Conservation (phyloP, 2,329 filamentous ascomycete genomes). For the Cytospora mali region DNA sequence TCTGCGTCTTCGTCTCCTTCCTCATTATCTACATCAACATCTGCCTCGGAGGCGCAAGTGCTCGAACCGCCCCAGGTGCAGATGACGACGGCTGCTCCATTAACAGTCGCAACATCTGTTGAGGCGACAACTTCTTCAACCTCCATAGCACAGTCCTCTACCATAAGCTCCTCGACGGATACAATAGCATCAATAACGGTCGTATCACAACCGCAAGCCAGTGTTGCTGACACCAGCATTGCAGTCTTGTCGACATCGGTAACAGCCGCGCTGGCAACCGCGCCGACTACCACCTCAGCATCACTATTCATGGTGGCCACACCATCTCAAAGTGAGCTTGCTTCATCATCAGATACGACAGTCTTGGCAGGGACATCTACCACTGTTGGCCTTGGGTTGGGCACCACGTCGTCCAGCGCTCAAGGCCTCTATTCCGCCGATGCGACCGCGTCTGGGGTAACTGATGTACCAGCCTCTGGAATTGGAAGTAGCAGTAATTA, state of each 20-base stretch:
- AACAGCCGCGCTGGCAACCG: constrained; percentile 28
- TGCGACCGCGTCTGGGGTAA: constrained; percentile 29
- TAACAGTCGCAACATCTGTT: constrained; percentile 23
- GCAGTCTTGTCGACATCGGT: constrained; percentile 31
- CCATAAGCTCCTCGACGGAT: constrained; percentile 30
- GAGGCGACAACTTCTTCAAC: constrained; percentile 26
- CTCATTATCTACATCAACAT: background rate
- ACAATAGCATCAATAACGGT: constrained; percentile 31
- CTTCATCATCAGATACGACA: constrained; percentile 16
- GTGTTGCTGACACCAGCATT: constrained; percentile 42
- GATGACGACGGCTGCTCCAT: constrained; percentile 14
- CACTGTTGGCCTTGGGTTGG: constrained; percentile 28
- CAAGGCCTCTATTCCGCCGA: constrained; percentile 6
- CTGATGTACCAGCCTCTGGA: constrained; percentile 27
- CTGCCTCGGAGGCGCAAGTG: constrained; percentile 29
- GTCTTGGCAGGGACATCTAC: constrained; percentile 23
- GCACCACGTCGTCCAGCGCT: constrained; percentile 19
- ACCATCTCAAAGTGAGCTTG: constrained; percentile 15
- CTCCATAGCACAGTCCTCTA: constrained; percentile 29
- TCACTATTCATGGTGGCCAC: background rate
- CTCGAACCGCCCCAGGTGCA: constrained; percentile 23
- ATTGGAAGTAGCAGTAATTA: constrained; percentile 26
- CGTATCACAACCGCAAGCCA: constrained; percentile 33
- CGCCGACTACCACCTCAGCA: constrained; percentile 8
- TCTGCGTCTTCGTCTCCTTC: background rate